phyloP scores from a whole-genome alignment of 129 eudicot genomes.

The Ambrosia trifida region DNA sequence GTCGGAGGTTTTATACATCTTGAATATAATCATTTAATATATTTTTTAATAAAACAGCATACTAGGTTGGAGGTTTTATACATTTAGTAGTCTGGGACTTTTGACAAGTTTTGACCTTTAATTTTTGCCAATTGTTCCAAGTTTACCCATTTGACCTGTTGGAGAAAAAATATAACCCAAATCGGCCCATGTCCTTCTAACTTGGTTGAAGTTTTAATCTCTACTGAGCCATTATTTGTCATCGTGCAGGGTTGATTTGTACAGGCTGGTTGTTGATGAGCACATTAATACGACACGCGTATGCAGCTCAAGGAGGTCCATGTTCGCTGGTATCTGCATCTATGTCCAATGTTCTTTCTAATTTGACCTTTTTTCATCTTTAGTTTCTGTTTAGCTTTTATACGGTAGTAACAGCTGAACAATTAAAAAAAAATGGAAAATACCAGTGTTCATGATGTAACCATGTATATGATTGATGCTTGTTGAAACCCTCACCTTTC shows the following conservation, averaged over 20 bases:
- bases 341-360: slow-evolving; percentile 15
- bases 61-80: not conserved
- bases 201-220: not conserved
- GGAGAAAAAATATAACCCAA: not conserved
- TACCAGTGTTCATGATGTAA: slow-evolving; percentile 8
- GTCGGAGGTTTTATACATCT: too few relatives aligned
- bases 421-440: not conserved
- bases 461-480: slow-evolving; percentile 13
- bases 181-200: not conserved
- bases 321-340: slow-evolving; percentile 8
- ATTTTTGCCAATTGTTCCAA: not conserved
- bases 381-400: slow-evolving; percentile 20
- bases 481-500: not conserved
- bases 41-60: not conserved
- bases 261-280: slow-evolving; percentile 25
- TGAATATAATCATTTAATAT: not conserved
- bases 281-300: slow-evolving; percentile 1
- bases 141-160: not conserved
- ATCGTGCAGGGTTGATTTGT: slow-evolving; percentile 39
- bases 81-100: too few relatives aligned
- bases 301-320: slow-evolving; percentile 21
- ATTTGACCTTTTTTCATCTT: slow-evolving; percentile 7
- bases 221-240: slow-evolving; percentile 9
- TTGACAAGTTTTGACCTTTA: not conserved
- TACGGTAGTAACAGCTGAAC: not conserved